Evolutionary conservation across 306 rosid species (phyloP).

Genomic region (Mucuna pruriens): DNA sequence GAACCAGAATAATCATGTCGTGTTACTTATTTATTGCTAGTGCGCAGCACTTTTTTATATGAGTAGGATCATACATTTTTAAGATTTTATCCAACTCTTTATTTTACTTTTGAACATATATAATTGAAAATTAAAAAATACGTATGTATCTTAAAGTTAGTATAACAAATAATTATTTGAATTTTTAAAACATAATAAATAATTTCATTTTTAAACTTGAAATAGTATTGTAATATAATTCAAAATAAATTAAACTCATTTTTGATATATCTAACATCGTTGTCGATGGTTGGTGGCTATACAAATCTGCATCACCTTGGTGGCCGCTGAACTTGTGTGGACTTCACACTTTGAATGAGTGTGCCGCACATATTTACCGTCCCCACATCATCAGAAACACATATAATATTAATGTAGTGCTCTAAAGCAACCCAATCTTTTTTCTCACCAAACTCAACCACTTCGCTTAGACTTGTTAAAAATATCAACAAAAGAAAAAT

Average conservation of each 20-base stretch:
- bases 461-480: neutral
- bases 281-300: constrained; percentile 4
- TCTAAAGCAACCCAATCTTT: neutral
- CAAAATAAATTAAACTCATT: neutral
- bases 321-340: neutral
- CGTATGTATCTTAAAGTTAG: neutral
- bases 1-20: neutral
- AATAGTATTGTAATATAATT: neutral
- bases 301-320: neutral
- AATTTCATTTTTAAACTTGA: neutral
- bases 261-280: neutral
- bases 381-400: neutral
- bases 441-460: constrained; percentile 25
- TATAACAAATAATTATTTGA: neutral
- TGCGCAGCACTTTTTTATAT: neutral
- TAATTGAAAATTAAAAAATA: neutral
- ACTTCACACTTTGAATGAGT: neutral
- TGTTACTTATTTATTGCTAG: neutral
- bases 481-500: neutral
- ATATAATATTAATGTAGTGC: neutral
- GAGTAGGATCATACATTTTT: neutral
- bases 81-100: neutral
- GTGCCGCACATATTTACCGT: neutral
- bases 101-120: neutral
- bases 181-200: neutral